Evolutionary conservation across 208 protist genomes (phyloP), one percentile per base, ranked within the genome.

Genomic region (Acanthamoeba lenticulata): DNA sequence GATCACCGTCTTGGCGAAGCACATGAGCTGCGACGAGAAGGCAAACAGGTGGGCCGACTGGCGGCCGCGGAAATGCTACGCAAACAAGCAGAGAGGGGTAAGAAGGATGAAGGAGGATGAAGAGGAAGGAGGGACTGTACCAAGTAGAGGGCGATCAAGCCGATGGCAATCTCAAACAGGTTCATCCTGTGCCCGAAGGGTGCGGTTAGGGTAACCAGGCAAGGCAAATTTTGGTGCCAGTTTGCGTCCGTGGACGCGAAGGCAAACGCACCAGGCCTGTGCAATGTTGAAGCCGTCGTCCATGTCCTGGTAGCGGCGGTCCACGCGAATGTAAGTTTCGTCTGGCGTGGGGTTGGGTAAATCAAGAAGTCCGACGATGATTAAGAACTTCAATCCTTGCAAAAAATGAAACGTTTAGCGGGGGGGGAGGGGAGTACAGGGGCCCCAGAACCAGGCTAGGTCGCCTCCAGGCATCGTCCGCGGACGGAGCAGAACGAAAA

Each of bases 381-480:
- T 36, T 6, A 69, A 69, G 27, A 69, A 69, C 21, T 6, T 5
- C 24, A 38, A 11, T 29, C 1, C 9, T 36, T 72, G 62, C 62
- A 36, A 77, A 45, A 45, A 11, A 0, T 13, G 6, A n/a, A 32
- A 6, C 40, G n/a, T 52, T 19, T 11, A 11, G 67, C 9, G 5
- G 69, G 15, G 2, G 4, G 27, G 2, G 69, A 7, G 34, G 2
- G 1, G 34, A 11, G 81, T 89, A 89, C 81, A 89, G 7, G 81
- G 81, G 2, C 38, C 29, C 81, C 81, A 89, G 19, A 89, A 89
- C 34, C 47, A 44, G 47, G 42, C 81, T 7, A 89, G 49, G 29
- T 89, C 81, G 49, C 81, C 81, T 60, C 81, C 81, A 2, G 42
- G 42, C 81, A 89, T 89, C n/a, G 81, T 89, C 9, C 81, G 81